phyloP scores from a whole-genome alignment of 768 basidiomycete genomes.

The Cystobasidium ongulense region DNA sequence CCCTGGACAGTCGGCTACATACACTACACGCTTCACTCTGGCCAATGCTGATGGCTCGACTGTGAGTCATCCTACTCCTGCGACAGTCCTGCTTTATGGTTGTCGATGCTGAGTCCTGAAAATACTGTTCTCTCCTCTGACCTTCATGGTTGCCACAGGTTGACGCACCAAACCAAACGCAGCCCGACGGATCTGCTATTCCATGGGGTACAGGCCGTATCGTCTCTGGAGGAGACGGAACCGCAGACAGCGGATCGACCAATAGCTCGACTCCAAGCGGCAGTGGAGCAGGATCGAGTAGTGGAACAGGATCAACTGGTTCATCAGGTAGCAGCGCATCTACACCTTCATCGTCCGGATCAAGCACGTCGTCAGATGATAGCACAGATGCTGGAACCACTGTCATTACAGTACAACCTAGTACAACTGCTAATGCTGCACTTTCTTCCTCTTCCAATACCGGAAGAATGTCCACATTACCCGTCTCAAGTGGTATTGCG shows the following conservation, averaged over 20 bases:
- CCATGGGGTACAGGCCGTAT: constrained; percentile 35
- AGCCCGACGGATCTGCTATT: constrained; percentile 29
- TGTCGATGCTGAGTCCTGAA: neutral
- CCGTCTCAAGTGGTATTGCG: neutral
- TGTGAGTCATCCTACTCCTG: neutral
- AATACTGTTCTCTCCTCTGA: neutral
- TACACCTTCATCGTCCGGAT: neutral
- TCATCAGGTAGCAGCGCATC: neutral
- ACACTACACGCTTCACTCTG: constrained; percentile 35
- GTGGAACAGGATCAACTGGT: neutral
- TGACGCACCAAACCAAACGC: constrained; percentile 6
- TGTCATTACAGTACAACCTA: neutral
- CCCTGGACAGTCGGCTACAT: constrained; percentile 11
- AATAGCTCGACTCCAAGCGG: neutral
- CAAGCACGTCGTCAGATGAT: neutral
- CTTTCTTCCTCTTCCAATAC: neutral
- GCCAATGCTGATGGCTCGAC: constrained; percentile 30
- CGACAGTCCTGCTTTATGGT: neutral
- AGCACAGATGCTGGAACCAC: neutral
- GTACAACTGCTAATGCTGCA: neutral
- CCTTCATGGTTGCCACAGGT: constrained; percentile 18
- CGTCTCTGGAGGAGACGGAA: neutral
- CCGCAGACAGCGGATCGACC: neutral
- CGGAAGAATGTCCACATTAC: neutral
- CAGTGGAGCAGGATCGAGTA: neutral